phyloP scores from a whole-genome alignment of 2,329 filamentous ascomycete species.

The Neonectria faginata region DNA sequence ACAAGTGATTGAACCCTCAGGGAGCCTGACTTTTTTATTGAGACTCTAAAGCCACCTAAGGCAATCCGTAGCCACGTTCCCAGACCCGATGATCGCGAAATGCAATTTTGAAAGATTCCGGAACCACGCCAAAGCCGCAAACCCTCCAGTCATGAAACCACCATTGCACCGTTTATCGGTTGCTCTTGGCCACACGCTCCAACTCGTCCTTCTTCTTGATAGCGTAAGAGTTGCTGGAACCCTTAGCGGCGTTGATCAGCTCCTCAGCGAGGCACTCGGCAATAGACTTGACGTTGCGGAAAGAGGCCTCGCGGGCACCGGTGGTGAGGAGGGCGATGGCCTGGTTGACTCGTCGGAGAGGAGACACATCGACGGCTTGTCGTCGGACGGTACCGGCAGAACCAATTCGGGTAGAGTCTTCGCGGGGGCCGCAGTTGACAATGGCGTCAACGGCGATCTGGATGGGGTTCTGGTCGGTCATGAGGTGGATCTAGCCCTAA shows the following conservation, averaged over 20 bases:
- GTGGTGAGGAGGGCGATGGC: conserved; percentile 99
- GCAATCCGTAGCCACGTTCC: conserved; percentile 60
- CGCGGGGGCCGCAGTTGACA: conserved; percentile 99
- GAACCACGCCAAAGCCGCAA: conserved; percentile 59
- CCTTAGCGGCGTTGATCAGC: conserved; percentile 99
- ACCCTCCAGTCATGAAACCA: conserved; percentile 52
- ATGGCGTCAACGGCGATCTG: conserved; percentile 99
- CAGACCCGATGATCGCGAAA: conserved; percentile 60
- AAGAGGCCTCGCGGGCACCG: conserved; percentile 97
- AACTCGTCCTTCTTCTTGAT: conserved; percentile 99
- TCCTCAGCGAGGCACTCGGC: conserved; percentile 99
- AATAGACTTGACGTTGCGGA: conserved; percentile 99
- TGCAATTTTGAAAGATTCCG: conserved; percentile 61
- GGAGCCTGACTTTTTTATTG: conserved; percentile 58
- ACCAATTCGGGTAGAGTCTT: conserved; percentile 99
- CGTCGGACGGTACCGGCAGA: conserved; percentile 99
- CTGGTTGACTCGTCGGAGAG: conserved; percentile 99
- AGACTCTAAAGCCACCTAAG: conserved; percentile 57
- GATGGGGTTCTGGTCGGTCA: conserved; percentile 99
- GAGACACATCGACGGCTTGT: conserved; percentile 99
- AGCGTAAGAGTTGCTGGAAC: conserved; percentile 99
- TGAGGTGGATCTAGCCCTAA: conserved; percentile 89
- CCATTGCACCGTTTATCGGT: conserved; percentile 82
- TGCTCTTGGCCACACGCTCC: conserved; percentile 99
- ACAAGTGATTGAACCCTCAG: conserved; percentile 53